These are phyloP conservation scores for Aspergillus felis DNA, from an alignment of 2,329 filamentous ascomycete species.

Conservation along the genomic window DNA sequence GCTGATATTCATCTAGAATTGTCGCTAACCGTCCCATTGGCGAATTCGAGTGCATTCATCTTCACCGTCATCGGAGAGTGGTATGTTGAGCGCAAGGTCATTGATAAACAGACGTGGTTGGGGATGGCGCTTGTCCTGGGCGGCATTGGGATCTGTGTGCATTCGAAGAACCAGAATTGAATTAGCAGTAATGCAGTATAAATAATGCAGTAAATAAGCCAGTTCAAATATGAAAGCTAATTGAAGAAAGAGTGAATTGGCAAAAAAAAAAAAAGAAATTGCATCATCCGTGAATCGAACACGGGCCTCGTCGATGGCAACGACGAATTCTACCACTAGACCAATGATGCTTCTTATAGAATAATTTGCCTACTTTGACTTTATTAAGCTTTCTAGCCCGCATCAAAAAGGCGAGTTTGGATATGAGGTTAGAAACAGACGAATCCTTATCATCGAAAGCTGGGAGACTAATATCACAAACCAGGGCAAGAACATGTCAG, in stretches of 20 bases:
- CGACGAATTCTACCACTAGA: conserved; percentile 46
- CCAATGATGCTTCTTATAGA: conserved; percentile 31
- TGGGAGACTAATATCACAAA: too few relatives aligned
- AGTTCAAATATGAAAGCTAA: too few relatives aligned
- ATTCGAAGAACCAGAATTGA: conserved; percentile 42
- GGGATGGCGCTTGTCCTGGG: conserved; percentile 75
- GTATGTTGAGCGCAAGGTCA: conserved; percentile 89
- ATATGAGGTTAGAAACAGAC: too few relatives aligned
- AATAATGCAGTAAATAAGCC: too few relatives aligned
- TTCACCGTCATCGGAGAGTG: conserved; percentile 94
- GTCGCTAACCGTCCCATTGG: conserved; percentile 89
- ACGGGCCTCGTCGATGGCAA: conserved; percentile 46
- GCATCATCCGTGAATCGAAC: conserved; percentile 48
- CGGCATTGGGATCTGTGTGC: conserved; percentile 80
- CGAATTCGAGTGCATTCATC: conserved; percentile 90
- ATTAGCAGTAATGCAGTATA: background rate
- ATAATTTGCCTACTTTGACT: accelerated
- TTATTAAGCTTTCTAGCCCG: too few relatives aligned
- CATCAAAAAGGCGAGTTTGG: too few relatives aligned
- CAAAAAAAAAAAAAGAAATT: conserved; percentile 18
- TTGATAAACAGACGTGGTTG: conserved; percentile 77
- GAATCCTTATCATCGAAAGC: too few relatives aligned
- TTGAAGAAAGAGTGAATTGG: too few relatives aligned
- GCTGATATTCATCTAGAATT: conserved; percentile 56
- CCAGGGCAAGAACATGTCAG: too few relatives aligned